These are phyloP conservation scores for Lipomyces kockii DNA, from an alignment of 805 yeast species.

Conservation along the genomic window DNA sequence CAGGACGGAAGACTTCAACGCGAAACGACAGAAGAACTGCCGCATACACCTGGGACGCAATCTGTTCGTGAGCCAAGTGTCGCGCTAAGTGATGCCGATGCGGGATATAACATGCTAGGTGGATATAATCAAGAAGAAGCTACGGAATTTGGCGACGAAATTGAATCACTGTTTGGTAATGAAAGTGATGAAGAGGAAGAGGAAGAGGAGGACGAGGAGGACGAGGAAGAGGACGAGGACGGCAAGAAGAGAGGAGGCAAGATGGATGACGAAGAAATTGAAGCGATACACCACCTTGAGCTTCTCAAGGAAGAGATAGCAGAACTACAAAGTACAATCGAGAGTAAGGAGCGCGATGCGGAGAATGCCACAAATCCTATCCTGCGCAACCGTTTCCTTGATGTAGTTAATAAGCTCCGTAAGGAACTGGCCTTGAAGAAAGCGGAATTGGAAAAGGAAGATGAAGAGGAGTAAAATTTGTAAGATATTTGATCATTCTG, in stretches of 20 bases:
- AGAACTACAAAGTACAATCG: conserved; percentile 79
- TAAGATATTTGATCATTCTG: neutral
- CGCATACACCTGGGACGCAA: conserved; percentile 31
- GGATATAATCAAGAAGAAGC: conserved; percentile 42
- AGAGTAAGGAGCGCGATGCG: conserved; percentile 72
- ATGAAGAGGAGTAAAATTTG: conserved; percentile 13
- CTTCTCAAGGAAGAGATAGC: conserved; percentile 81
- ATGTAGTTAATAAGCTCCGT: conserved; percentile 75
- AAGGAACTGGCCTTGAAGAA: conserved; percentile 82
- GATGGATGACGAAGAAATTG: conserved; percentile 59
- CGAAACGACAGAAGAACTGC: conserved; percentile 34
- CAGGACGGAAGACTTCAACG: conserved; percentile 31
- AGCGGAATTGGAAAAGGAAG: conserved; percentile 56
- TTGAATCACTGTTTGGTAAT: conserved; percentile 50
- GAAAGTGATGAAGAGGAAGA: conserved; percentile 50
- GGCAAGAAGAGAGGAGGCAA: conserved; percentile 58
- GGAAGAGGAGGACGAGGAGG: conserved; percentile 48
- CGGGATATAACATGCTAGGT: conserved; percentile 45
- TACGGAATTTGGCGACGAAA: conserved; percentile 47
- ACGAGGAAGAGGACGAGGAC: conserved; percentile 60
- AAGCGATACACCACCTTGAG: conserved; percentile 65
- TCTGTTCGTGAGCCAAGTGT: conserved; percentile 36
- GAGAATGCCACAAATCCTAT: conserved; percentile 78
- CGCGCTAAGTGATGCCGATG: conserved; percentile 38
- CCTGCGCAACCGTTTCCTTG: conserved; percentile 82